Conservation (phyloP, 73 alveolate genomes). For the Durusdinium trenchii region DNA sequence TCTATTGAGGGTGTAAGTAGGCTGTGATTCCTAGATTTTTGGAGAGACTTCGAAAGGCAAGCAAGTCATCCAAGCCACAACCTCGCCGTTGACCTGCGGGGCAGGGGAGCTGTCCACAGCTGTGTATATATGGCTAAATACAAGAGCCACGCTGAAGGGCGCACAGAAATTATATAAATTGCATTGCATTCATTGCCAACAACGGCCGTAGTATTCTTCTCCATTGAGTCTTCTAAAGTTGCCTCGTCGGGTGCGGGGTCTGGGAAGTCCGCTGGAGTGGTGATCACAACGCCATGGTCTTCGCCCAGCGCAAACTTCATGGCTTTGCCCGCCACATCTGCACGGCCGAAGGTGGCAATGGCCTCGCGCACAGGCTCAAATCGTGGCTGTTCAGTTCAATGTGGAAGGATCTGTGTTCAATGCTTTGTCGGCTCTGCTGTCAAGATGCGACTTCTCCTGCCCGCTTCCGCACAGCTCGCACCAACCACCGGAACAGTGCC, state of each 20-base stretch:
- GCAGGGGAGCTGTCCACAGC: too few relatives aligned
- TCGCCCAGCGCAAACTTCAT: slow-evolving; percentile 88
- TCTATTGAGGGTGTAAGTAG: too few relatives aligned
- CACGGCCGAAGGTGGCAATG: slow-evolving; percentile 79
- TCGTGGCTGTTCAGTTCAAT: background rate
- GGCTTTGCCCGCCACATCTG: slow-evolving; percentile 93
- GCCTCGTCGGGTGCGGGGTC: slow-evolving; percentile 68
- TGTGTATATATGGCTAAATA: too few relatives aligned
- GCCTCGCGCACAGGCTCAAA: background rate
- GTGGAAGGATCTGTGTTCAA: too few relatives aligned
- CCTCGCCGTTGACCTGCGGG: too few relatives aligned
- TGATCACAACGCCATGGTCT: slow-evolving; percentile 77
- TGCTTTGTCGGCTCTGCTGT: background rate
- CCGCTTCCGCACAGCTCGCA: slow-evolving; percentile 87
- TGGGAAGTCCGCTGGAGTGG: slow-evolving; percentile 75
- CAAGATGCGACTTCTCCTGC: slow-evolving; percentile 84
- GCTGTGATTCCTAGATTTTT: too few relatives aligned
- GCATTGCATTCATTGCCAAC: too few relatives aligned
- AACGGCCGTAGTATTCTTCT: too few relatives aligned
- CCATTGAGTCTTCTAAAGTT: background rate
- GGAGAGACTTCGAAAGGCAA: too few relatives aligned
- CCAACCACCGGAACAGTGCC: slow-evolving; percentile 87
- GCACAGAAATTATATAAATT: too few relatives aligned
- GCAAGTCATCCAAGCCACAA: too few relatives aligned
- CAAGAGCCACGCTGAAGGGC: too few relatives aligned